These are phyloP conservation scores for Plantago major DNA, from an alignment of 257 asterid species.

Conservation along the genomic window DNA sequence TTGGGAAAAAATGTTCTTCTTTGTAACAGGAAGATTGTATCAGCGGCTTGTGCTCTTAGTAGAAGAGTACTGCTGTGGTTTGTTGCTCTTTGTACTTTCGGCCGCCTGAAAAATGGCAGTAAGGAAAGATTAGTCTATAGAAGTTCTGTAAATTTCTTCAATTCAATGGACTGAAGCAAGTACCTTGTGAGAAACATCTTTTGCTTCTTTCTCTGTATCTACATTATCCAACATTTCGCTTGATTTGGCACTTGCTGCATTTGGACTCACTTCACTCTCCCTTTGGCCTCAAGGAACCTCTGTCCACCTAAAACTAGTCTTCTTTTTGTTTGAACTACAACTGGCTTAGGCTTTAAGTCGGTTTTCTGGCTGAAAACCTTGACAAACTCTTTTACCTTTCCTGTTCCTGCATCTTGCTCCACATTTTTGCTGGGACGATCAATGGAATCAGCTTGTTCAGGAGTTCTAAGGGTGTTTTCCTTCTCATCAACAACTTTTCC, in stretches of 20 bases:
- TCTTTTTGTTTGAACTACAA: slow-evolving; percentile 22
- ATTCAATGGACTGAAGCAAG: slow-evolving; percentile 9
- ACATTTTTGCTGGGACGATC: slow-evolving; percentile 21
- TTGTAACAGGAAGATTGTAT: slow-evolving; percentile 23
- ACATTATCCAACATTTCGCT: slow-evolving; percentile 25
- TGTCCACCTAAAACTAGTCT: slow-evolving; percentile 47
- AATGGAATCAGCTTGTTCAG: slow-evolving; percentile 17
- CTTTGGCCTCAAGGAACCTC: slow-evolving; percentile 19
- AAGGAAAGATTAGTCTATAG: background rate
- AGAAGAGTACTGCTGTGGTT: slow-evolving; percentile 28
- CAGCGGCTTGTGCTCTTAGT: slow-evolving; percentile 20
- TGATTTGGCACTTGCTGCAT: no score
- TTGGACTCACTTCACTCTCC: slow-evolving; percentile 12
- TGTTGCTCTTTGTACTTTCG: slow-evolving; percentile 28
- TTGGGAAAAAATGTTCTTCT: slow-evolving; percentile 34
- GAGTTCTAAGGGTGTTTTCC: slow-evolving; percentile 21
- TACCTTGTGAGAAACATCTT: slow-evolving; percentile 41
- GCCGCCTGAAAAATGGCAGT: slow-evolving; percentile 41
- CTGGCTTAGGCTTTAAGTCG: slow-evolving; percentile 26
- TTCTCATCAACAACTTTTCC: slow-evolving; percentile 29
- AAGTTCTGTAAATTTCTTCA: background rate
- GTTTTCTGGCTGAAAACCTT: slow-evolving; percentile 60
- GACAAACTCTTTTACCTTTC: slow-evolving; percentile 63
- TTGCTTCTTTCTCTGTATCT: slow-evolving; percentile 28
- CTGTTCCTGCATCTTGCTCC: slow-evolving; percentile 31